Percentiles rank a stretch among this genome's conserved stretches.
Conservation (phyloP, 352 stramenopile genomes). For the Phytophthora rubi region DNA sequence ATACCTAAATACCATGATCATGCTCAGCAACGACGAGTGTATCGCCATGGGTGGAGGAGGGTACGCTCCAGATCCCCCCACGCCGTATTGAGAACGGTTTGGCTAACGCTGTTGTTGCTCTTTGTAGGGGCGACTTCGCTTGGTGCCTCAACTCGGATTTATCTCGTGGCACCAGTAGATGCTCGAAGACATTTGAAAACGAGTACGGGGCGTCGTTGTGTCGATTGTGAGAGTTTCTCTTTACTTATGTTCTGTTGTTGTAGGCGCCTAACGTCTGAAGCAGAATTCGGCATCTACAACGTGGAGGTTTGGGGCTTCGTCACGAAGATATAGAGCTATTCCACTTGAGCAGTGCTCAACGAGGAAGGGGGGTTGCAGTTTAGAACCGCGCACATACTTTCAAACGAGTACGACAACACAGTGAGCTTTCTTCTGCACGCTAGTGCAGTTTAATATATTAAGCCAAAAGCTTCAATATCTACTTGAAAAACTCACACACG, state of each 20-base stretch:
- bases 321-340: slow-evolving; percentile 45
- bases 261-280: slow-evolving; percentile 53
- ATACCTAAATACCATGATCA: slow-evolving; percentile 69
- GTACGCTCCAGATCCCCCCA: slow-evolving; percentile 20
- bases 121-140: slow-evolving; percentile 59
- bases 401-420: neutral
- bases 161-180: slow-evolving; percentile 53
- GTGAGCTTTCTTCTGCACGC: slow-evolving; percentile 6
- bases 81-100: neutral
- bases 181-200: slow-evolving; percentile 71
- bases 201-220: slow-evolving; percentile 23
- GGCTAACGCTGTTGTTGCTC: neutral
- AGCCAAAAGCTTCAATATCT: slow-evolving; percentile 8
- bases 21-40: slow-evolving; percentile 70
- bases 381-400: neutral
- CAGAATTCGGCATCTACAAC: slow-evolving; percentile 61
- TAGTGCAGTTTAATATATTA: slow-evolving; percentile 33
- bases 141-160: slow-evolving; percentile 77
- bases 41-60: slow-evolving; percentile 82
- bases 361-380: neutral
- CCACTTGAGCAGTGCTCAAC: too few relatives aligned
- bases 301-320: slow-evolving; percentile 80
- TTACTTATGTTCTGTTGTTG: neutral
- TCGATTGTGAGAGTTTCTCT: neutral
- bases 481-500: slow-evolving; percentile 15